Evolutionary conservation across 495 filamentous ascomycete genomes (phyloP).

Genomic region (Hypoxylon intermedium): DNA sequence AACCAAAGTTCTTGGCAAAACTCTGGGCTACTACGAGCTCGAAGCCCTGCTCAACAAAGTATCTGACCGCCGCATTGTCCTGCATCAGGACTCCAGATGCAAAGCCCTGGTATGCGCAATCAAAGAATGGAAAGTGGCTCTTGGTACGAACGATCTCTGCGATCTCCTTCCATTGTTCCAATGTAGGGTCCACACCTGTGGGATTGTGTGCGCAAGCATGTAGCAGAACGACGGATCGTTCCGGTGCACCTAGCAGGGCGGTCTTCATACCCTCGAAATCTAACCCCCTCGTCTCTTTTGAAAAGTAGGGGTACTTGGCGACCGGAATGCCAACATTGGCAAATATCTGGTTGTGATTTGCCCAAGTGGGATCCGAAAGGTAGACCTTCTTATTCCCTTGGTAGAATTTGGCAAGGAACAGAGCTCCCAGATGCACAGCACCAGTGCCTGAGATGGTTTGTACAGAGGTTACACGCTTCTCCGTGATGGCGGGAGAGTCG

Average conservation of each 20-base stretch:
- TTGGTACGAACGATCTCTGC: conserved; percentile 74
- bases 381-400: conserved; percentile 75
- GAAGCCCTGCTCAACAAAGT: conserved; percentile 94
- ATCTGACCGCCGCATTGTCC: conserved; percentile 88
- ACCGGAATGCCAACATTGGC: conserved; percentile 82
- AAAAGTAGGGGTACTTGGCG: conserved; percentile 92
- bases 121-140: conserved; percentile 97
- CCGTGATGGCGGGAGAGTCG: conserved; percentile 78
- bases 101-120: conserved; percentile 97
- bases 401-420: conserved; percentile 85
- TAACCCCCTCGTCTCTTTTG: conserved; percentile 81
- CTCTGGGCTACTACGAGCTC: conserved; percentile 95
- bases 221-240: conserved; percentile 84
- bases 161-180: conserved; percentile 92
- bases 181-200: conserved; percentile 93
- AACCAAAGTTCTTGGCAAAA: conserved; percentile 98
- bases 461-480: conserved; percentile 76
- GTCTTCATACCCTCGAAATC: conserved; percentile 87
- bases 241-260: conserved; percentile 70
- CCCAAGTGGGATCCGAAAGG: conserved; percentile 94
- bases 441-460: conserved; percentile 94
- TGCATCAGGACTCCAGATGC: conserved; percentile 85
- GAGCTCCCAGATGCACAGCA: conserved; percentile 84
- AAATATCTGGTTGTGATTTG: conserved; percentile 99
- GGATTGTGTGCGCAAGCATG: conserved; percentile 99